Conservation (phyloP, 305 asterid genomes). For the Solanum hybrid region DNA sequence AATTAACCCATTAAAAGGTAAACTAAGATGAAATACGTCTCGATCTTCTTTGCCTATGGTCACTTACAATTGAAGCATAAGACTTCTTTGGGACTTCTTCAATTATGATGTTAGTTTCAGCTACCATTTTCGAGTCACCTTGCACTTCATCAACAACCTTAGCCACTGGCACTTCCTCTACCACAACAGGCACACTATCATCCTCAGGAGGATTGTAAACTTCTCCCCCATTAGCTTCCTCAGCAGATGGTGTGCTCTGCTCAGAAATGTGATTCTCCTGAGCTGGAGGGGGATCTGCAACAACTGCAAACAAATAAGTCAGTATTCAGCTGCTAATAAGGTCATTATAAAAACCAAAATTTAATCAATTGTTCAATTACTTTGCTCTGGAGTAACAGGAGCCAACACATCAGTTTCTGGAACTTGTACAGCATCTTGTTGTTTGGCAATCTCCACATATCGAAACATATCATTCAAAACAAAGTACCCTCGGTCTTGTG, state of each 20-base stretch:
- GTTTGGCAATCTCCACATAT: conserved; percentile 31
- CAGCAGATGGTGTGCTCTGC: conserved; percentile 27
- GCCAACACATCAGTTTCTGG: conserved; percentile 27
- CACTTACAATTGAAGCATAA: conserved; percentile 62
- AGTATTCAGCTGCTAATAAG: background rate
- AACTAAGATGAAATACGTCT: background rate
- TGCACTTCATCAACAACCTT: conserved; percentile 57
- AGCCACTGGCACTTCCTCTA: conserved; percentile 57
- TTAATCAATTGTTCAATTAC: conserved; percentile 18
- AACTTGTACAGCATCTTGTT: conserved; percentile 14
- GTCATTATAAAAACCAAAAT: background rate
- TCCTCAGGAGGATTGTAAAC: conserved; percentile 40
- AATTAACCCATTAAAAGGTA: background rate
- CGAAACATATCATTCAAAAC: conserved; percentile 72
- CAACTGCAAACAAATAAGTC: background rate
- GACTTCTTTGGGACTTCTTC: conserved; percentile 66
- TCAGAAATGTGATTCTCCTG: conserved; percentile 39
- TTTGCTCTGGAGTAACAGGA: conserved; percentile 34
- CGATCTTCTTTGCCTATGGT: background rate
- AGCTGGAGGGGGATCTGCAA: conserved; percentile 21
- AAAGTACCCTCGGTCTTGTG: conserved; percentile 67
- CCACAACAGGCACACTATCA: conserved; percentile 34
- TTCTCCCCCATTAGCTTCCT: conserved; percentile 45
- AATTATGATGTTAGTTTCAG: conserved; percentile 43
- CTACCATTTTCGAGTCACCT: conserved; percentile 30